A percentile compares a stretch with the other conserved stretches of the same genome.
These are phyloP conservation scores for Xylaria sp. DNA, from an alignment of 2,329 filamentous ascomycete species.

Conservation along the genomic window DNA sequence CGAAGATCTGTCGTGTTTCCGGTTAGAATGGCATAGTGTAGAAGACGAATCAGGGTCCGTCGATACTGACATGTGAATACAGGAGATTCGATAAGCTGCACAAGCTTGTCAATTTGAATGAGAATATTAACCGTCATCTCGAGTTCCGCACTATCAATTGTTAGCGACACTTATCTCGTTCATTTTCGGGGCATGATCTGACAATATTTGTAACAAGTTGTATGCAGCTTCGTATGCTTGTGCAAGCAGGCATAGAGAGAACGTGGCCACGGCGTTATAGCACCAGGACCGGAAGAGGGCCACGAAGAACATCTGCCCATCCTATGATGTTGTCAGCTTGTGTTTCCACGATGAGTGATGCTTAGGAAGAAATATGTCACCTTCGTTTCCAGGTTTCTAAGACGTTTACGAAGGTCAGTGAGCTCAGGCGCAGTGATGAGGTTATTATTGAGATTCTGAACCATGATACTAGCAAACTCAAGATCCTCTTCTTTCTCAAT, in stretches of 20 bases:
- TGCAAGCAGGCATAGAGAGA: slow-evolving; percentile 92
- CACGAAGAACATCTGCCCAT: slow-evolving; percentile 95
- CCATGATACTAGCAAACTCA: slow-evolving; percentile 99
- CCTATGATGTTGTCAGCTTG: slow-evolving; percentile 60
- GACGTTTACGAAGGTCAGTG: slow-evolving; percentile 86
- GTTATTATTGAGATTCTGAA: slow-evolving; percentile 99
- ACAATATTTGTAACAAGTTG: slow-evolving; percentile 96
- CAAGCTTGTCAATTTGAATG: slow-evolving; percentile 98
- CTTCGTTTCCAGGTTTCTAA: slow-evolving; percentile 90
- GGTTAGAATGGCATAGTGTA: slow-evolving; percentile 12
- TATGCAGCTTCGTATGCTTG: slow-evolving; percentile 99
- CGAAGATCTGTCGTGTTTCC: slow-evolving; percentile 77
- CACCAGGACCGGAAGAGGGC: slow-evolving; percentile 97
- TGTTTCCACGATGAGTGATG: neutral
- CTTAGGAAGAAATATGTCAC: slow-evolving; percentile 54
- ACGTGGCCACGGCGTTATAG: slow-evolving; percentile 97
- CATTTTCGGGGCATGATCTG: slow-evolving; percentile 48
- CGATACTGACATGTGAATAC: slow-evolving; percentile 92
- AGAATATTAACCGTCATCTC: slow-evolving; percentile 99
- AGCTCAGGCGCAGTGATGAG: slow-evolving; percentile 97
- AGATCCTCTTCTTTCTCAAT: slow-evolving; percentile 98
- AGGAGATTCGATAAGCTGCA: slow-evolving; percentile 94
- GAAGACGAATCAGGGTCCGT: neutral
- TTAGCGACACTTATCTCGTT: slow-evolving; percentile 34
- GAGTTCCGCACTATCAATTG: slow-evolving; percentile 78